Percentiles rank a stretch among this genome's conserved stretches.
Evolutionary conservation across 192 early-diverging fungal genomes (phyloP).

Genomic region (Umbelopsis vinacea): DNA sequence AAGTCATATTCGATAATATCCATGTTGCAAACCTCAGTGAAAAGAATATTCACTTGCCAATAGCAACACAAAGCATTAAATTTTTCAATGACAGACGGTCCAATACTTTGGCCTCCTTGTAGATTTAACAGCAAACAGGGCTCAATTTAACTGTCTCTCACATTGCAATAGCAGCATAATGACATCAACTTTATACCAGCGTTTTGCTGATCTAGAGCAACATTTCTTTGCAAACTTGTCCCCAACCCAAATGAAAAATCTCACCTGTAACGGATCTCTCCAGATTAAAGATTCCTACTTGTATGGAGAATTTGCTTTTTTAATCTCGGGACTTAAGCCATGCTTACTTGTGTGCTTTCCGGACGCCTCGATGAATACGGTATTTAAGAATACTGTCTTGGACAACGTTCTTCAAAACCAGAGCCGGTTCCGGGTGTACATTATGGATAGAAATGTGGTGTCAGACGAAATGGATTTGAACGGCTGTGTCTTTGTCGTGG

Average conservation of each 20-base stretch:
- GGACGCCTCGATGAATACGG: neutral
- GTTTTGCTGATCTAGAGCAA: neutral
- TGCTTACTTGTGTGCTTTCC: constrained; percentile 22
- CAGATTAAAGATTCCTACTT: neutral
- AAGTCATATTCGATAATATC: neutral
- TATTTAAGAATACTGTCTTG: neutral
- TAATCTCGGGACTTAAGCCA: constrained; percentile 6
- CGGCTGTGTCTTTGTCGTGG: neutral
- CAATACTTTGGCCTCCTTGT: no score
- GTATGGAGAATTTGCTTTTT: constrained; percentile 26
- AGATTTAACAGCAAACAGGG: neutral
- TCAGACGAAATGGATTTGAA: constrained; percentile 5
- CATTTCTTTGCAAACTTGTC: neutral
- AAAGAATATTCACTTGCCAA: no score
- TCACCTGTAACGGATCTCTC: neutral
- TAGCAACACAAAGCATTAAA: no score
- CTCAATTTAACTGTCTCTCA: no score
- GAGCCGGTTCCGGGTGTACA: neutral
- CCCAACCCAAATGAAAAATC: neutral
- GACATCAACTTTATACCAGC: neutral
- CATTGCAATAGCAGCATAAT: neutral
- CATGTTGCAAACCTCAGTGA: no score
- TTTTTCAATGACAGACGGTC: no score
- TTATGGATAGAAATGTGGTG: neutral
- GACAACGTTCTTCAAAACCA: neutral